Base-by-base conservation (phyloP, 2,329 filamentous ascomycete species). In the Penicillium verrucosum region DNA sequence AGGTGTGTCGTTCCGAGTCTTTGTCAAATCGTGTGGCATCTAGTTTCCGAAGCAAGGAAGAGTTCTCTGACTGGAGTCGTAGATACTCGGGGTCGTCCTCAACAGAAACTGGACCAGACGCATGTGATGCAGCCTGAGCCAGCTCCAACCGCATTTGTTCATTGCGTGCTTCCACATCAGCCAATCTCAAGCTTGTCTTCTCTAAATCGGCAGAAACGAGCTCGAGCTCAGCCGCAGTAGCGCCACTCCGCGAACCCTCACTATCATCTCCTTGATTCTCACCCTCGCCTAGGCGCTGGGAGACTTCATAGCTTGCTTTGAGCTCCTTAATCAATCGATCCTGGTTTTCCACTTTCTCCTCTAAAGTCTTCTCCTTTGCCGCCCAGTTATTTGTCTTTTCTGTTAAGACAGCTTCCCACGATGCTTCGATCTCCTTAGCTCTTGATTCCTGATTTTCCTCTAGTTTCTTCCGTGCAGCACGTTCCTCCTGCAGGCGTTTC, bases 361-460 rank as follows among this genome's bases (percentile, higher is more conserved):
- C 92, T 58, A 97, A 76, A 29, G 85, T 86, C 77, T 89, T 90
- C 78, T 99, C 94, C 71, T 96, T 97, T 9, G 93, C 87, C 52
- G 89, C 87, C 94, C 94, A 99, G 70, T 99, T 99, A 73, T 93
- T 91, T 67, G 90, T 89, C 77, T 96, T 97, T 80, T 99, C 94
- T 55, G 89, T 87, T 49, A 99, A 74, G 5, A 97, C 92, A 25
- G 90, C 92, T 12, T 85, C 84, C 93, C 94, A 99, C 3, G 91
- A 94, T 14, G 85, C 79, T 75, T 97, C 92, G 2, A 97, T 87
- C 62, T 96, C 92, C 75, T 92, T 95, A 57, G 95, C 89, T 70
- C 88, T 90, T 56, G 75, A 78, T 67, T 96, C 92, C 29, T 94
- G 82, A 14, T 82, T 86, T 34, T 87, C 86, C 67, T 97, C 92